Conservation (phyloP, 1,284 basidiomycete genomes). For the Phylloporus sp. region DNA sequence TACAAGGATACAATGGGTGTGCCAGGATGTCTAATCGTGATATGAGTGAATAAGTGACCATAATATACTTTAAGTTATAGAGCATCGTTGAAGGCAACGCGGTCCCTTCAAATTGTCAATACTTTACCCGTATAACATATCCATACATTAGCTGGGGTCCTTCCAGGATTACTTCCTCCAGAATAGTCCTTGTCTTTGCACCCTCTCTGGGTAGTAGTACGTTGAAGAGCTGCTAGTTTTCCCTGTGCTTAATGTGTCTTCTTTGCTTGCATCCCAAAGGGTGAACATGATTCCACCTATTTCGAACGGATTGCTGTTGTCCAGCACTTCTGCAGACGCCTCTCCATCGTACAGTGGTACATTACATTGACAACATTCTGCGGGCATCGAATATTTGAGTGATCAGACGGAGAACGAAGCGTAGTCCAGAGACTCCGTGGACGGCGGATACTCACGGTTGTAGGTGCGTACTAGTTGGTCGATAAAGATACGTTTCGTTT, state of each 20-base stretch:
- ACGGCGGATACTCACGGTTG: constrained; percentile 14
- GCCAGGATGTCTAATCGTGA: not conserved
- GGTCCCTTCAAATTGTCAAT: no score
- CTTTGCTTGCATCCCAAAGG: constrained; percentile 4
- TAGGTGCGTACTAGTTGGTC: constrained; percentile 27
- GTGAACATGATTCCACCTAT: constrained; percentile 30
- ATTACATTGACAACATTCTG: constrained; percentile 22
- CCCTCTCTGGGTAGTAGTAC: no score
- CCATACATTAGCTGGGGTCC: no score
- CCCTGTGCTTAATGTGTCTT: not conserved
- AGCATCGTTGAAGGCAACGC: no score
- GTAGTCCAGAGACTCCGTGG: not conserved
- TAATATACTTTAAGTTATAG: no score
- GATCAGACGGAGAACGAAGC: not conserved
- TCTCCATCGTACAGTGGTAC: constrained; percentile 26
- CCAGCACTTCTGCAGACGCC: constrained; percentile 8
- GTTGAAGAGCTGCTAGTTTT: not conserved
- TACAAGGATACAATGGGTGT: not conserved
- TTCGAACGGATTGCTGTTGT: constrained; percentile 13
- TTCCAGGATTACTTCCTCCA: no score
- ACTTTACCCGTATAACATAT: no score
- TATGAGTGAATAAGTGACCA: not conserved
- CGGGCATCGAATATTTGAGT: not conserved
- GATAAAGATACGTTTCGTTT: constrained; percentile 21
- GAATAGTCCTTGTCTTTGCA: no score